Conservation (phyloP, 192 early-diverging fungal species). For the Diversispora epigaea region DNA sequence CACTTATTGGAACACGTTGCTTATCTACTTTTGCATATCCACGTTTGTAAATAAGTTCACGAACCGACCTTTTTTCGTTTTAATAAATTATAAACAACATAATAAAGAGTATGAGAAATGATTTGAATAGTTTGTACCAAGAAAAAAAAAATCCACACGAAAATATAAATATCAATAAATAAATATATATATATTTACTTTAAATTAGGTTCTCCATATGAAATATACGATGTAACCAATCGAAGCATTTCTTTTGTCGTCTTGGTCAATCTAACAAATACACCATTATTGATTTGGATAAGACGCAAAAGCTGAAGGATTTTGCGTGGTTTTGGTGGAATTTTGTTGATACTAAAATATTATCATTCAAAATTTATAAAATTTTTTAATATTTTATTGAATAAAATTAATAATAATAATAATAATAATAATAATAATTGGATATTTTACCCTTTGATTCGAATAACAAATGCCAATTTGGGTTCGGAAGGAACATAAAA, state of each 20-base stretch:
- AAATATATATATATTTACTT: conserved; percentile 57
- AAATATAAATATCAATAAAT: neutral
- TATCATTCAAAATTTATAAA: neutral
- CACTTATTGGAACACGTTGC: conserved; percentile 94
- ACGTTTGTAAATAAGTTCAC: conserved; percentile 99
- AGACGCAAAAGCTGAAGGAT: conserved; percentile 98
- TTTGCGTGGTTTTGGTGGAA: conserved; percentile 99
- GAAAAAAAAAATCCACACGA: neutral
- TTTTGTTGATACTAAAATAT: conserved; percentile 88
- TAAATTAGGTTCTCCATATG: conserved; percentile 93
- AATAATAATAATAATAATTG: neutral
- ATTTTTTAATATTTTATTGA: neutral
- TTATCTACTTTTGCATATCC: conserved; percentile 98
- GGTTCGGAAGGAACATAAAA: conserved; percentile 95
- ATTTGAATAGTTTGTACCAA: too few relatives aligned
- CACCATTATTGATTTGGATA: conserved; percentile 98
- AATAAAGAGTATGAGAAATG: too few relatives aligned
- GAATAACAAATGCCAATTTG: conserved; percentile 97
- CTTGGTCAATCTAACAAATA: conserved; percentile 94
- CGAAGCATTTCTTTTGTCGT: conserved; percentile 98
- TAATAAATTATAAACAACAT: neutral
- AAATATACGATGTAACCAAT: conserved; percentile 93
- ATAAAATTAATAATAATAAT: neutral
- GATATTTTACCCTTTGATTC: conserved; percentile 76
- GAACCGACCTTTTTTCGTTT: conserved; percentile 56